phyloP scores from a whole-genome alignment of 306 rosid species.

The Notholithocarpus densiflorus region DNA sequence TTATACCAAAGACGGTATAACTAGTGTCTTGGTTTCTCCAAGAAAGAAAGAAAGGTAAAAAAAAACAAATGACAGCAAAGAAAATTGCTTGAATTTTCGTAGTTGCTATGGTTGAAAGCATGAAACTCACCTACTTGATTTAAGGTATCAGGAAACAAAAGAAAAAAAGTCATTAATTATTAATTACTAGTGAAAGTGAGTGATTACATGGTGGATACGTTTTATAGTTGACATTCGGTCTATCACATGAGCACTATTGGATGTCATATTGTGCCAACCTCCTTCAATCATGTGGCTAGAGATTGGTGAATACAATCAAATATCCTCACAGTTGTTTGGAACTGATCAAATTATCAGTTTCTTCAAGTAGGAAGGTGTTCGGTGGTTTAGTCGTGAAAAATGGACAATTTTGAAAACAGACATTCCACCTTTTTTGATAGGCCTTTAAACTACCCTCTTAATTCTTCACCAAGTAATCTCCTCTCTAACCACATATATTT shows the following conservation, averaged over 20 bases:
- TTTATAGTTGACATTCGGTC: neutral
- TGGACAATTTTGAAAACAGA: conserved; percentile 37
- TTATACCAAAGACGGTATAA: too few relatives aligned
- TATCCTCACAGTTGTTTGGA: neutral
- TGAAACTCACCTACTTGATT: neutral
- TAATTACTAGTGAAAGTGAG: neutral
- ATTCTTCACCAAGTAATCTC: conserved; percentile 51
- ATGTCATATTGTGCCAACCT: neutral
- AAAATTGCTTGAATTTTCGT: neutral
- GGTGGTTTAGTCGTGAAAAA: conserved; percentile 38
- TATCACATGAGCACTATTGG: neutral
- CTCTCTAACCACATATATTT: neutral
- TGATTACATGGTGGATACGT: neutral
- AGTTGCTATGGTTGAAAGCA: neutral
- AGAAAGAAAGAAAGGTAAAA: too few relatives aligned
- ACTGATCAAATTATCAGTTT: neutral
- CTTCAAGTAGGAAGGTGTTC: conserved; percentile 23
- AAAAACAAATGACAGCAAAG: neutral
- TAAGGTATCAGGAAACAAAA: too few relatives aligned
- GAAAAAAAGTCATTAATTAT: neutral
- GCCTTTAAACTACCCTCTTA: conserved; percentile 49
- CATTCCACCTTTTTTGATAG: conserved; percentile 59
- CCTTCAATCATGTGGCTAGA: neutral
- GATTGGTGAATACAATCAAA: neutral
- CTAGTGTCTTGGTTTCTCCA: too few relatives aligned